Conservation (phyloP, 768 basidiomycete species). For the Gautieria morchelliformis region DNA sequence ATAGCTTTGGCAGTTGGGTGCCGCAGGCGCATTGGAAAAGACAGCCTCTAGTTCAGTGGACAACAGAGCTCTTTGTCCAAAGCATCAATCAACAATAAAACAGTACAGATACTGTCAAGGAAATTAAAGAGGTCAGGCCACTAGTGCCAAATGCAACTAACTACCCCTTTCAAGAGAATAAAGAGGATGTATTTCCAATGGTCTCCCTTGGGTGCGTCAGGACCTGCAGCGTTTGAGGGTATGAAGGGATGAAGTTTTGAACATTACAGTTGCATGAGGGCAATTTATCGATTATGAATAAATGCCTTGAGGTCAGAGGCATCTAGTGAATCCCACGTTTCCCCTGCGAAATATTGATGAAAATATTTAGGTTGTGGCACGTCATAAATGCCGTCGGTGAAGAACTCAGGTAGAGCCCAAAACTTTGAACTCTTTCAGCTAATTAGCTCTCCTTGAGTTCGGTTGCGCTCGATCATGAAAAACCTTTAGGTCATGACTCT, state of each 20-base stretch:
- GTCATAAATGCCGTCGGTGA: background rate
- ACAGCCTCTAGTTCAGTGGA: slow-evolving; percentile 55
- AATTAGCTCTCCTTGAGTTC: slow-evolving; percentile 38
- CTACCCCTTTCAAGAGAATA: slow-evolving; percentile 63
- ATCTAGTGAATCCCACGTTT: background rate
- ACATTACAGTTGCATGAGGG: slow-evolving; percentile 59
- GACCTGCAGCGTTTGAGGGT: slow-evolving; percentile 33
- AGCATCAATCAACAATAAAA: background rate
- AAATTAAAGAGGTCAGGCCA: no score
- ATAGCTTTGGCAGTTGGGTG: slow-evolving; percentile 53
- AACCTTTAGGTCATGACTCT: slow-evolving; percentile 54
- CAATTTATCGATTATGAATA: slow-evolving; percentile 40
- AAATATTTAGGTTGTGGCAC: background rate
- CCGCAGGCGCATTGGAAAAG: slow-evolving; percentile 56
- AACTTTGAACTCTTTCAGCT: slow-evolving; percentile 59
- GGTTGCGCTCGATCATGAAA: slow-evolving; percentile 64
- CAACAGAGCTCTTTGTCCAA: slow-evolving; percentile 47
- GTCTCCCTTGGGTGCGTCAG: slow-evolving; percentile 66
- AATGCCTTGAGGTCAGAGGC: background rate
- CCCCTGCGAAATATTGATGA: slow-evolving; percentile 11
- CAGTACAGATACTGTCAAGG: slow-evolving; percentile 23
- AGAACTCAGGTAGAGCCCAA: slow-evolving; percentile 65
- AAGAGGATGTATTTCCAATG: slow-evolving; percentile 82
- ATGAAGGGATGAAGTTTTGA: background rate
- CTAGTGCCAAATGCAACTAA: slow-evolving; percentile 13